Conservation (phyloP, 805 yeast genomes). For the Candida insectalens region DNA sequence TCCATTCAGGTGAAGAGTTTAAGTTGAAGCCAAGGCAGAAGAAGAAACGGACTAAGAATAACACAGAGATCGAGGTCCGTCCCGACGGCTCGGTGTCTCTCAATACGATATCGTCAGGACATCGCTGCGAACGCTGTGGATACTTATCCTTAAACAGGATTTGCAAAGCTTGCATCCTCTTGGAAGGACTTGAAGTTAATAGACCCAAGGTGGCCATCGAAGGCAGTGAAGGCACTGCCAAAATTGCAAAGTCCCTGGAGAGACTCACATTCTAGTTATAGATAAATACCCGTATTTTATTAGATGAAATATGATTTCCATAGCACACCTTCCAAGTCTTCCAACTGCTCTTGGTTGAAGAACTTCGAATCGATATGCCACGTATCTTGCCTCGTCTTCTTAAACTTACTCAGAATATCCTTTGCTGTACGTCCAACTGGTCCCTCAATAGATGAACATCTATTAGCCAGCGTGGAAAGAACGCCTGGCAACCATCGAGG, state of each 20-base stretch:
- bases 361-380: slow-evolving; percentile 84
- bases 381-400: slow-evolving; percentile 87
- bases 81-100: slow-evolving; percentile 55
- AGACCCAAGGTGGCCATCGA: slow-evolving; percentile 56
- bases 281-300: background rate
- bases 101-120: slow-evolving; percentile 42
- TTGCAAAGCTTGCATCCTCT: slow-evolving; percentile 86
- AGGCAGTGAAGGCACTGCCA: slow-evolving; percentile 52
- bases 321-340: slow-evolving; percentile 87
- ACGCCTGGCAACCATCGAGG: slow-evolving; percentile 82
- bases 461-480: slow-evolving; percentile 58
- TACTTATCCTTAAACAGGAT: slow-evolving; percentile 79
- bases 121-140: slow-evolving; percentile 82
- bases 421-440: slow-evolving; percentile 78
- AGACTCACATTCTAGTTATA: slow-evolving; percentile 42
- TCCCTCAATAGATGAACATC: slow-evolving; percentile 67
- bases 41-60: slow-evolving; percentile 28
- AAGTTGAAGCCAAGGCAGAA: slow-evolving; percentile 54
- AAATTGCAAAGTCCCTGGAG: slow-evolving; percentile 51
- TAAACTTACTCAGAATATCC: slow-evolving; percentile 70
- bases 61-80: slow-evolving; percentile 40
- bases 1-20: slow-evolving; percentile 86
- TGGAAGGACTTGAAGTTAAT: slow-evolving; percentile 74
- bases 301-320: slow-evolving; percentile 88
- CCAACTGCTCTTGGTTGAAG: slow-evolving; percentile 71